phyloP scores from a whole-genome alignment of 306 rosid genomes.

The Acmispon strigosus region DNA sequence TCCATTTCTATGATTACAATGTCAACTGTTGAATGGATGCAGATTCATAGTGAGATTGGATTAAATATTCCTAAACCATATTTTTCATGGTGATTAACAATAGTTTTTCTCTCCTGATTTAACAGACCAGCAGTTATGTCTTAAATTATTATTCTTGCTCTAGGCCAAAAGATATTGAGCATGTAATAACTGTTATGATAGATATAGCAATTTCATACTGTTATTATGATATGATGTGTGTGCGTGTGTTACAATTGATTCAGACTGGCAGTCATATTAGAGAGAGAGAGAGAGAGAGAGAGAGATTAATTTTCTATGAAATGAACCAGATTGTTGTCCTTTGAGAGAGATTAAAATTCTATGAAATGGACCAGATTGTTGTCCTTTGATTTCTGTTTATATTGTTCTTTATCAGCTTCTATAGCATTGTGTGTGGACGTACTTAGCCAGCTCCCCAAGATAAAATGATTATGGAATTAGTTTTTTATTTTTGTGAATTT shows the following conservation, averaged over 20 bases:
- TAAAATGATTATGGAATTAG: background rate
- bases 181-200: background rate
- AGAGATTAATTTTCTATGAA: too few species aligned
- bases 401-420: background rate
- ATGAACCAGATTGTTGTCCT: too few species aligned
- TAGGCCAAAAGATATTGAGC: background rate
- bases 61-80: background rate
- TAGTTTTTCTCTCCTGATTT: background rate
- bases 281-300: too few species aligned
- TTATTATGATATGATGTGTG: background rate
- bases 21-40: background rate
- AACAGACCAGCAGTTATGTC: background rate
- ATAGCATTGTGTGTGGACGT: slow-evolving; percentile 7
- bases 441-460: background rate
- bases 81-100: background rate
- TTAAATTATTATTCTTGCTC: background rate
- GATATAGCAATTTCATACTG: background rate
- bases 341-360: too few species aligned
- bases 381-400: too few species aligned
- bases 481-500: slow-evolving; percentile 20
- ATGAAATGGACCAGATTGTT: too few species aligned
- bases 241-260: background rate
- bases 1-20: background rate
- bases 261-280: too few species aligned
- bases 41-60: background rate